Evolutionary conservation across 2,329 filamentous ascomycete species (phyloP), one percentile per base, ranked within the genome.

Genomic region (Talaromyces sp.): DNA sequence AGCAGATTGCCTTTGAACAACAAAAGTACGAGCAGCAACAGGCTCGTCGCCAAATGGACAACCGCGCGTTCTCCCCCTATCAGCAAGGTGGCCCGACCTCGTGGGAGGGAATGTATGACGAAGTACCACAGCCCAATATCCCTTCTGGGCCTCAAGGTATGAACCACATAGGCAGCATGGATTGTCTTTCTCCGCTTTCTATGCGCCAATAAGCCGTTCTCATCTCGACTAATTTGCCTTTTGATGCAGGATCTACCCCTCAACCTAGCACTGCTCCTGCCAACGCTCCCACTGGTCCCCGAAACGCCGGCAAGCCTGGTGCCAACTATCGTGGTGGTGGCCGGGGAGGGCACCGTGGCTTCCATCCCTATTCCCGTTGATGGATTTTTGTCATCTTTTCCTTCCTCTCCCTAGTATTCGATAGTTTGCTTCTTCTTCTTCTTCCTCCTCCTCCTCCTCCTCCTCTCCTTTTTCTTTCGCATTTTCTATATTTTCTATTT

Each of bases 51-150:
- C 74, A 71, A 73, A 78, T 74, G 41, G 72, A 75, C 17, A 70
- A 68, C 48, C 72, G 73, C 11, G 68, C 61, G 16, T 73, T 74
- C 66, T 66, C 73, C 50, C 69, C 74, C 35, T 75, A 77, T 56
- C 70, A 80, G 71, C 65, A 82, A 51, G 85, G 84, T 40, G 86
- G 85, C 14, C 88, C 88, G n/a, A 90, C 89, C 20, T 92, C 88
- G 36, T 97, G 92, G 91, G 93, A 97, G 72, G 93, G 93, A 66
- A 96, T 96, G 91, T 97, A 97, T 72, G 93, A 97, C 70, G 93
- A 97, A 70, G 90, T 92, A 2, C 92, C 91, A 14, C 90, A 93
- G 69, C 90, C 90, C 4, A 86, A 87, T 63, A 82, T 86, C 51
- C 77, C 79, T 60, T 78, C 76, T 14, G 81, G 78, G 42, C 79